Evolutionary conservation across 2,329 filamentous ascomycete species (phyloP).

Genomic region (Xylaria sp.): DNA sequence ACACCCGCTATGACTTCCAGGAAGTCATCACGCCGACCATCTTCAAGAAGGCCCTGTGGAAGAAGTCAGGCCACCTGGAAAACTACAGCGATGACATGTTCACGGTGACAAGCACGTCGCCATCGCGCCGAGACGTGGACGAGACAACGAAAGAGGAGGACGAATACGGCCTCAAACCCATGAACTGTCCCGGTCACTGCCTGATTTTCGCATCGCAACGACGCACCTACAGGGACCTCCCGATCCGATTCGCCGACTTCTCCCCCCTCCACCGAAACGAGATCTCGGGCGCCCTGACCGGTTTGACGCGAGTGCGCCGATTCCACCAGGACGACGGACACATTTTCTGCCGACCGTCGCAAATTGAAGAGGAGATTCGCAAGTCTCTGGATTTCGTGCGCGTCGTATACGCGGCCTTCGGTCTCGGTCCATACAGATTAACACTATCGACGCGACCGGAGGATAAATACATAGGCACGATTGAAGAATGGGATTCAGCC

Average conservation of each 20-base stretch:
- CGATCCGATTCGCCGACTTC: conserved; percentile 90
- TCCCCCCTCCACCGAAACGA: conserved; percentile 94
- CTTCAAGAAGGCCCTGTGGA: conserved; percentile 84
- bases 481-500: conserved; percentile 61
- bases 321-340: conserved; percentile 97
- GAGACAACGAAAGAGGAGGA: conserved; percentile 29
- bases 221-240: conserved; percentile 83
- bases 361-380: conserved; percentile 58
- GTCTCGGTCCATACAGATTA: conserved; percentile 67
- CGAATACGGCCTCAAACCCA: conserved; percentile 71
- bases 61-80: conserved; percentile 78
- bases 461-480: conserved; percentile 70
- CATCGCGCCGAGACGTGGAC: conserved; percentile 34
- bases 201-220: conserved; percentile 79
- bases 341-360: conserved; percentile 71
- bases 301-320: conserved; percentile 83
- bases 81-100: conserved; percentile 95
- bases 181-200: conserved; percentile 97
- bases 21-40: conserved; percentile 88
- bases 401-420: conserved; percentile 51
- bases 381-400: conserved; percentile 41
- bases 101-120: conserved; percentile 59
- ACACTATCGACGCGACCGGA: conserved; percentile 72
- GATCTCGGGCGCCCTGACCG: conserved; percentile 83
- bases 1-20: conserved; percentile 76